Evolutionary conservation across 805 yeast species (phyloP).

Genomic region (Wickerhamomyces sydowiorum): DNA sequence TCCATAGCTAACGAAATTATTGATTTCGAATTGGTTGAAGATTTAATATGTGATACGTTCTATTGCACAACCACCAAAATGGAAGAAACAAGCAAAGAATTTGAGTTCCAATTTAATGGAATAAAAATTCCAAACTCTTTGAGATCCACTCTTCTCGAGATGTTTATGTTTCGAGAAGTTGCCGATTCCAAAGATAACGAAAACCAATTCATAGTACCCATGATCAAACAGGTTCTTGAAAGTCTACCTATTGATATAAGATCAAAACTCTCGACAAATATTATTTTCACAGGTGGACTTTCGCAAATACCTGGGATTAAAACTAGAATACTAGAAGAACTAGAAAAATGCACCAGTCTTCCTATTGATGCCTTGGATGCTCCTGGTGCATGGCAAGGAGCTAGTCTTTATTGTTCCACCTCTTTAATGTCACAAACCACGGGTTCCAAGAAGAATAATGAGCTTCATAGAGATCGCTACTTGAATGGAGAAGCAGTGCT

Average conservation of each 20-base stretch:
- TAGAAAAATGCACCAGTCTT: not conserved
- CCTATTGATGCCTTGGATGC: conserved; percentile 6
- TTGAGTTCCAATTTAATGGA: conserved; percentile 7
- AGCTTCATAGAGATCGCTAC: conserved; percentile 18
- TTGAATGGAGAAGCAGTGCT: conserved; percentile 13
- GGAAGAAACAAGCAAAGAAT: not conserved
- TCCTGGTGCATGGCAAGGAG: conserved; percentile 22
- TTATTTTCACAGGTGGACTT: conserved; percentile 22
- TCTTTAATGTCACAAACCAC: conserved; percentile 11
- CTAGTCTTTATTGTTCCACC: conserved; percentile 21
- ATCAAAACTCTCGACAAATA: conserved; percentile 3
- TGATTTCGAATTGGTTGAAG: conserved; percentile 17
- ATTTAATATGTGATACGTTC: conserved; percentile 13
- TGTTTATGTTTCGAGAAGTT: conserved; percentile 7
- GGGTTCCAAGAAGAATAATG: conserved; percentile 5
- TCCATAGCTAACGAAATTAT: conserved; percentile 1
- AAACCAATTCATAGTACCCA: conserved; percentile 2
- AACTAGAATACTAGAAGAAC: conserved; percentile 8
- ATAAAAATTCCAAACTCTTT: conserved; percentile 6
- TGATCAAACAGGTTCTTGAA: conserved; percentile 3
- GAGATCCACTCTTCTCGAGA: conserved; percentile 10
- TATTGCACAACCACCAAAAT: conserved; percentile 5
- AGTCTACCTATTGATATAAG: conserved; percentile 13
- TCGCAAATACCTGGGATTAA: conserved; percentile 20
- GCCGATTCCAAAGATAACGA: conserved; percentile 12